Evolutionary conservation across 2,329 filamentous ascomycete genomes (phyloP).

Genomic region (Fusarium tuaranense): DNA sequence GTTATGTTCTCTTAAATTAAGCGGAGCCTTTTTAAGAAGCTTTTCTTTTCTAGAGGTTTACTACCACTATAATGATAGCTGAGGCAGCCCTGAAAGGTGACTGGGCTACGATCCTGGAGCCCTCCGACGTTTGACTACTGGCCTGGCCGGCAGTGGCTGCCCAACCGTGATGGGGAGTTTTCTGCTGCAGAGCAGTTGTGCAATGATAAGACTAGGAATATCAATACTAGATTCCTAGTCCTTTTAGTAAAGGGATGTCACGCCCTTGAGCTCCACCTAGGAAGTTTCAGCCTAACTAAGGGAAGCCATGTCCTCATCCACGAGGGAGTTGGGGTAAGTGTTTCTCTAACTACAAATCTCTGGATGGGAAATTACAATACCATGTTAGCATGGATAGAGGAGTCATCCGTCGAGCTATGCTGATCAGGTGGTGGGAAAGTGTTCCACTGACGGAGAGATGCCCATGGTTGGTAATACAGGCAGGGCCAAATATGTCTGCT

Average conservation of each 20-base stretch:
- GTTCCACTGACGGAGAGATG: not conserved
- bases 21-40: no score
- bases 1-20: not conserved
- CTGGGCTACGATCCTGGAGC: not conserved
- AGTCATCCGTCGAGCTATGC: conserved; percentile 5
- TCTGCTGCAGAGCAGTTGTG: not conserved
- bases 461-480: conserved; percentile 4
- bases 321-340: conserved; percentile 1
- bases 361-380: no score
- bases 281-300: not conserved
- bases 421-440: not conserved
- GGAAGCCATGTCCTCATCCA: not conserved
- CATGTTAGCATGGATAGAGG: not conserved
- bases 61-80: not conserved
- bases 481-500: conserved; percentile 5
- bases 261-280: not conserved
- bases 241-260: not conserved
- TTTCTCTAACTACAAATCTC: not conserved
- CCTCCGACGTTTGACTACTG: not conserved
- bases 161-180: not conserved
- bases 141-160: not conserved
- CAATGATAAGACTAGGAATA: not conserved
- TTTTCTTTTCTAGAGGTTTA: not conserved
- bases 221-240: not conserved
- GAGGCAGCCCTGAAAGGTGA: not conserved